A percentile compares a stretch with the other conserved stretches of the same genome.
phyloP scores from a whole-genome alignment of 2,329 filamentous ascomycete genomes.

The Sporothrix humicola region DNA sequence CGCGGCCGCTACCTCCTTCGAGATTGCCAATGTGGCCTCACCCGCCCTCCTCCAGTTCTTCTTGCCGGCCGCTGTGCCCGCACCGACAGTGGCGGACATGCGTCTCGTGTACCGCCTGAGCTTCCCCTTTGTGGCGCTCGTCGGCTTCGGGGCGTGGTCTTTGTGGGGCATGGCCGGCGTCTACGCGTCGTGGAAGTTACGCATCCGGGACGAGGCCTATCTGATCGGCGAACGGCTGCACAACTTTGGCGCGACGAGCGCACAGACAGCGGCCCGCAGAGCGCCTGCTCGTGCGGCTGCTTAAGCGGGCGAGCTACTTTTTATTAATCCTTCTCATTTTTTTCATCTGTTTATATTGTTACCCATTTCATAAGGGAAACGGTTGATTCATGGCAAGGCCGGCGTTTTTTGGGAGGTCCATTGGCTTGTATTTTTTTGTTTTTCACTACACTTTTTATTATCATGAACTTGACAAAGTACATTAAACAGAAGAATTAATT shows the following conservation, averaged over 20 bases:
- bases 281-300: neutral
- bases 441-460: neutral
- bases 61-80: constrained; percentile 39
- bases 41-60: neutral
- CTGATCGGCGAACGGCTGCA: constrained; percentile 92
- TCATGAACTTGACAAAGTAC: too few species aligned
- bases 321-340: neutral
- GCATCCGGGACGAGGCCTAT: constrained; percentile 93
- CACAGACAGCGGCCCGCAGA: neutral
- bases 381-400: neutral
- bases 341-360: neutral
- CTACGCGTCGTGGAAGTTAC: constrained; percentile 75
- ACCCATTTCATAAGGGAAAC: neutral
- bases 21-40: neutral
- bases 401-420: neutral
- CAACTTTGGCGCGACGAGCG: constrained; percentile 72
- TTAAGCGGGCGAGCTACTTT: neutral
- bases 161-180: constrained; percentile 63
- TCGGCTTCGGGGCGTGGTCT: constrained; percentile 53
- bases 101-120: constrained; percentile 61
- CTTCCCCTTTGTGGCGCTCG: constrained; percentile 69
- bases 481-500: too few species aligned
- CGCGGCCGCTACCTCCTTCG: constrained; percentile 42
- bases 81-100: constrained; percentile 35
- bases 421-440: neutral